Conservation (phyloP, 176 grass and related monocot genomes). For the Aegilops speltoides region DNA sequence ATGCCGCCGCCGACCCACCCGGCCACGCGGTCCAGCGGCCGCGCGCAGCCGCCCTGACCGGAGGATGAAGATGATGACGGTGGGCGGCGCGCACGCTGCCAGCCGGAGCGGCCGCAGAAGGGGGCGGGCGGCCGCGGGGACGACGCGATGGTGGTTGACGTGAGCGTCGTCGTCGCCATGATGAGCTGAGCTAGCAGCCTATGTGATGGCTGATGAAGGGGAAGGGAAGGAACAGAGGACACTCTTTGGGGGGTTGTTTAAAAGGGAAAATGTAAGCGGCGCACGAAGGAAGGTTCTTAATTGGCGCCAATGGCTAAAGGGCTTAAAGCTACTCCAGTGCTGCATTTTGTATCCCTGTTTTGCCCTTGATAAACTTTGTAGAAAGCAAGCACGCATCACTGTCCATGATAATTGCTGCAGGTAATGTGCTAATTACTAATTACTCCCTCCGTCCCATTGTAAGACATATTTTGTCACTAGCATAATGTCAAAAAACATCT, state of each 20-base stretch:
- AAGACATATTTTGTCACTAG: no score
- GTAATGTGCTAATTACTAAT: neutral
- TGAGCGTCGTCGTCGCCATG: constrained; percentile 39
- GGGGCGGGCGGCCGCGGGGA: constrained; percentile 18
- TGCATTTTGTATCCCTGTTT: constrained; percentile 16
- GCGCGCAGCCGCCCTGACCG: constrained; percentile 25
- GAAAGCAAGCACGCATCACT: neutral
- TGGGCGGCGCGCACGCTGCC: constrained; percentile 24
- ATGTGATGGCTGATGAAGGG: neutral
- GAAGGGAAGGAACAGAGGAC: neutral
- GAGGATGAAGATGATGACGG: neutral
- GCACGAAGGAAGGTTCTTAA: constrained; percentile 27
- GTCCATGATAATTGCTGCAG: neutral
- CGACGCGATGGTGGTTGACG: constrained; percentile 23
- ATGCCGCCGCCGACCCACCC: constrained; percentile 70
- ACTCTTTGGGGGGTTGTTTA: constrained; percentile 7
- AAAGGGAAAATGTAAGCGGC: neutral
- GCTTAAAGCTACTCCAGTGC: constrained; percentile 9
- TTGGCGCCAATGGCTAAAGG: constrained; percentile 31
- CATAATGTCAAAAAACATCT: no score
- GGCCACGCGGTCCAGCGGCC: constrained; percentile 60
- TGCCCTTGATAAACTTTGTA: constrained; percentile 7
- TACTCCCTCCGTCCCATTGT: no score
- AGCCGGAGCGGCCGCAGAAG: constrained; percentile 29
- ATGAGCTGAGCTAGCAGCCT: constrained; percentile 14